Base-by-base conservation (phyloP, 805 yeast species). In the Lipomyces sp. region DNA sequence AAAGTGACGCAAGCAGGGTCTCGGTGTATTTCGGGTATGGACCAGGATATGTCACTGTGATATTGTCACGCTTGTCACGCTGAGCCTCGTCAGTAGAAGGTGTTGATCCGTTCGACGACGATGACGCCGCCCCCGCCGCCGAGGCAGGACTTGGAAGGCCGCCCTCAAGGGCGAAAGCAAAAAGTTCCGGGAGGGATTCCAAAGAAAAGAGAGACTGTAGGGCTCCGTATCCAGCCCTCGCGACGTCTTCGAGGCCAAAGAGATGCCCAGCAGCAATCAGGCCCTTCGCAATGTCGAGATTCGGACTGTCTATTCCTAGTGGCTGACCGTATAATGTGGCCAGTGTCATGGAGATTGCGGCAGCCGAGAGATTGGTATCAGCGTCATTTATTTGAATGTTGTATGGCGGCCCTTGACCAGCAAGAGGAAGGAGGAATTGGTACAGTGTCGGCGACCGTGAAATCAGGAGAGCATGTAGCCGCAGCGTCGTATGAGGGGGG, bases 401-500 rank as follows among this genome's bases (percentile, higher is more conserved):
- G 60, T 73, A 75, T 7, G 77, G 77, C 32, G 77, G 77, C 5
- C 73, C 74, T 37, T 66, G 71, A n/a, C 57, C 69, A 11, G 61
- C 32, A 6, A 62, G 54, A 53, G 65, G 62, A 39, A 62, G 61
- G 35, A 75, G 70, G 61, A 65, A 67, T 35, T 71, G 73, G 66
- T 72, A 73, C 30, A 77, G 67, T 53, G 73, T 66, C 6, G 78
- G 77, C 37, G 78, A 76, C 42, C 77, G 71, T 42, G 77, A 72
- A 3, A 73, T 75, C 61, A 77, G 71, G 45, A 77, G 73, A 1
- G 79, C 75, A 64, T 77, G 79, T 13, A 76, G 70, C 7, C 77
- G 66, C 37, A 76, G 63, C 8, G 71, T 71, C 2, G 76, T 74
- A 56, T 72, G 70, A 30, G 71, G 74, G 6, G 73, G 57, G 35